These are phyloP conservation scores for Linum tenue DNA, from an alignment of 345 rosid species.

Conservation along the genomic window DNA sequence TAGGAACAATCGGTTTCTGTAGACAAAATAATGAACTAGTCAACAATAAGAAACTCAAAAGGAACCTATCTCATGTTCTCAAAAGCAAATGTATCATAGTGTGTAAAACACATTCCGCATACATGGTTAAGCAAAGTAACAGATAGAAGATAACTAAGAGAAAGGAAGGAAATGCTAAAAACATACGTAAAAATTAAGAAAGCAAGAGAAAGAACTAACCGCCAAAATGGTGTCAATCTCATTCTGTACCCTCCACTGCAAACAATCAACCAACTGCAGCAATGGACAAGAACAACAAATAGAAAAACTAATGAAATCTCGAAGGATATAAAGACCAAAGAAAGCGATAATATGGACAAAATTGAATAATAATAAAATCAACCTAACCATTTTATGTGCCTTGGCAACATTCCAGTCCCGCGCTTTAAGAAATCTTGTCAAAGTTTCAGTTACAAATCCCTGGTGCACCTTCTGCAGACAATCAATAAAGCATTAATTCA, in stretches of 20 bases:
- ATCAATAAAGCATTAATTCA: neutral
- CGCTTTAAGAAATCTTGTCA: conserved; percentile 25
- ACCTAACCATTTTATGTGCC: conserved; percentile 27
- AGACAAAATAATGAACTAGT: conserved; percentile 2
- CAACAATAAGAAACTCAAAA: neutral
- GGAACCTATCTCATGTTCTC: neutral
- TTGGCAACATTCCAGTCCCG: conserved; percentile 24
- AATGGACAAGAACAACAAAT: neutral
- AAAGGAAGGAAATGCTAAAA: neutral
- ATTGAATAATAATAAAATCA: neutral
- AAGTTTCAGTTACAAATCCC: conserved; percentile 23
- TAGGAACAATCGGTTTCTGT: conserved; percentile 37
- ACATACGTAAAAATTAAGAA: neutral
- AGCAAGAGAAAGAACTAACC: conserved; percentile 7
- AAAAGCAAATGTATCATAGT: neutral
- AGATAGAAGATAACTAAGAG: neutral
- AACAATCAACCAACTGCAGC: conserved; percentile 23
- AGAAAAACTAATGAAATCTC: neutral
- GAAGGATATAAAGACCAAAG: neutral
- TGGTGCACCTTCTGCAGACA: conserved; percentile 23
- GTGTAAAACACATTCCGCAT: neutral
- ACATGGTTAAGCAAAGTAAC: neutral
- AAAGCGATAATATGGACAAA: neutral
- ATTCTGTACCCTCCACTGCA: conserved; percentile 24
- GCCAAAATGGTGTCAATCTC: conserved; percentile 22